Conservation (phyloP, 352 stramenopile genomes). For the Albugo candida region DNA sequence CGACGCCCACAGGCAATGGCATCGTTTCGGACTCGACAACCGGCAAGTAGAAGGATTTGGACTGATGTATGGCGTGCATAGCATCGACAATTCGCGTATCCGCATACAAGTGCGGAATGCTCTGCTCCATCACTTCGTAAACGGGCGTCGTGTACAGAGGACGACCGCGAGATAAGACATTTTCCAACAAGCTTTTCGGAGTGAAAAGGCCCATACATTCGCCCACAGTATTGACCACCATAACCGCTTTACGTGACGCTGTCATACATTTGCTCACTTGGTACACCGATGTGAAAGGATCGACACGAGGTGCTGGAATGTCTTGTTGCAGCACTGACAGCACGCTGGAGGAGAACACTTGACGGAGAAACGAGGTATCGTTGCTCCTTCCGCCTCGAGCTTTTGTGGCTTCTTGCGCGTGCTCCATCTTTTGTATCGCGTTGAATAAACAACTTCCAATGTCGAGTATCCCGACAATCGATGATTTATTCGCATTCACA, state of each 20-base stretch:
- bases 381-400: conserved; percentile 3
- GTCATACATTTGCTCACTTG: conserved; percentile 86
- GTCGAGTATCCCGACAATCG: conserved; percentile 91
- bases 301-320: conserved; percentile 40
- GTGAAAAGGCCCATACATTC: conserved; percentile 93
- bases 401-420: conserved; percentile 5
- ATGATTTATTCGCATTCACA: conserved; percentile 39
- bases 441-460: conserved; percentile 98
- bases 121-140: conserved; percentile 78
- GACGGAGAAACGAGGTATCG: conserved; percentile 47
- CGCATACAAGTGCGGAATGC: conserved; percentile 46
- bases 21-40: conserved; percentile 56
- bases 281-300: conserved; percentile 80
- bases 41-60: conserved; percentile 69
- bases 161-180: conserved; percentile 84
- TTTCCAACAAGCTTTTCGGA: conserved; percentile 94
- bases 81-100: conserved; percentile 61
- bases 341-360: conserved; percentile 75
- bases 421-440: conserved; percentile 94
- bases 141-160: conserved; percentile 84
- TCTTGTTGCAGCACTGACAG: conserved; percentile 73
- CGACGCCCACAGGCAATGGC: conserved; percentile 47
- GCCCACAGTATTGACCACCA: conserved; percentile 86
- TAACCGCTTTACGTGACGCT: conserved; percentile 83
- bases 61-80: conserved; percentile 78